These are phyloP conservation scores for Stephanocyclus meneghinianus DNA, from an alignment of 352 stramenopile species.

Conservation along the genomic window DNA sequence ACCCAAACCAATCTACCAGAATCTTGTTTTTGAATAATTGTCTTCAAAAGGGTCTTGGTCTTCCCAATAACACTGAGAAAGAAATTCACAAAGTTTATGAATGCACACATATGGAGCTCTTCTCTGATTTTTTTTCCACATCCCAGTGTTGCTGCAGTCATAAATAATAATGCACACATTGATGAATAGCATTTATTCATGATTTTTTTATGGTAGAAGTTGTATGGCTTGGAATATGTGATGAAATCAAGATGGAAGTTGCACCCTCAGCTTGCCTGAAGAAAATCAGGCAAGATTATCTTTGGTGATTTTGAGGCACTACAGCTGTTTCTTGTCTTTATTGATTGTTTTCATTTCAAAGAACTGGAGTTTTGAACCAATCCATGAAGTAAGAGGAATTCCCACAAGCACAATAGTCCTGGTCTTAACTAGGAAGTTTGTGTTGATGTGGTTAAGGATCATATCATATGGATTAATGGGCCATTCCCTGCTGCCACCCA, in stretches of 20 bases:
- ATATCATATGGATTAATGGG: constrained; percentile 33
- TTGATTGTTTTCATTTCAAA: constrained; percentile 49
- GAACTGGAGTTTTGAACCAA: constrained; percentile 38
- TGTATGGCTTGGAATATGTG: constrained; percentile 46
- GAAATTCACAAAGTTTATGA: background rate
- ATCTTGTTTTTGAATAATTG: background rate
- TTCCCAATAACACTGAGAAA: background rate
- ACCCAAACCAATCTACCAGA: no score
- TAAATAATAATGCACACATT: constrained; percentile 5
- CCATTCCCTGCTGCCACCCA: constrained; percentile 20
- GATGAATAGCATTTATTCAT: constrained; percentile 27
- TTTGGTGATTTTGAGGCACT: constrained; percentile 17
- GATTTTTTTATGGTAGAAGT: constrained; percentile 41
- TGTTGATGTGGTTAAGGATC: constrained; percentile 31
- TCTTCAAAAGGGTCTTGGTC: background rate
- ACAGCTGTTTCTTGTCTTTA: constrained; percentile 6
- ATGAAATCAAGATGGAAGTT: constrained; percentile 40
- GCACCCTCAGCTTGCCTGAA: constrained; percentile 15
- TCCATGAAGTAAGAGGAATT: constrained; percentile 48
- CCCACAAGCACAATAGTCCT: constrained; percentile 29
- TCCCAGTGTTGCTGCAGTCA: background rate
- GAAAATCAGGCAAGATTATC: constrained; percentile 33
- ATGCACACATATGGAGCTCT: background rate
- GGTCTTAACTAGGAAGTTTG: constrained; percentile 41
- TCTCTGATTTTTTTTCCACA: background rate